These are phyloP conservation scores for Aechmea fasciata DNA, from an alignment of 176 grass and related monocot genomes.

Conservation along the genomic window DNA sequence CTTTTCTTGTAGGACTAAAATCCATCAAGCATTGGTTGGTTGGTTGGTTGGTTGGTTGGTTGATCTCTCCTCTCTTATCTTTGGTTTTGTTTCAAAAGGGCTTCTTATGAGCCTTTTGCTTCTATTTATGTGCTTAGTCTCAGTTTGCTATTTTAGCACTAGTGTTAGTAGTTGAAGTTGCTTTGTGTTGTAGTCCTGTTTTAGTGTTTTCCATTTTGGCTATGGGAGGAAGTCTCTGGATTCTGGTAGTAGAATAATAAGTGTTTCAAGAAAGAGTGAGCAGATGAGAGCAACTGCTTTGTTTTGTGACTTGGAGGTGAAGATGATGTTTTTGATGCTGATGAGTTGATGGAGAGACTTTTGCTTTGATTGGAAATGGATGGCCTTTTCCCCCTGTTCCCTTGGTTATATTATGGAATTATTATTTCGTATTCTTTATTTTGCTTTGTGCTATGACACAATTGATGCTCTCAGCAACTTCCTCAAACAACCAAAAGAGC, in stretches of 20 bases:
- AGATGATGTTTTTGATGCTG: not conserved
- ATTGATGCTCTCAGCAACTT: not conserved
- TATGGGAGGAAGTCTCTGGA: not conserved
- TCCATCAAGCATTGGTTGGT: not conserved
- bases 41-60: conserved; percentile 1
- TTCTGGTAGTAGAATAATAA: not conserved
- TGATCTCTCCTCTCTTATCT: not conserved
- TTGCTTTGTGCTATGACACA: not conserved
- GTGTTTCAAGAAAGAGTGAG: not conserved
- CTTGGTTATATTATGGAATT: not conserved
- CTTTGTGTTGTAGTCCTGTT: not conserved
- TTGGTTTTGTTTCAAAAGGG: not conserved
- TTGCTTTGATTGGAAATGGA: conserved; percentile 1
- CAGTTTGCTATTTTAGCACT: not conserved
- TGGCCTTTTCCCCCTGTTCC: not conserved
- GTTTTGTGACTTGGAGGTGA: not conserved
- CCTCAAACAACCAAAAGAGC: not conserved
- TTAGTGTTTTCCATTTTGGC: not conserved
- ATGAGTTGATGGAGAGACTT: not conserved
- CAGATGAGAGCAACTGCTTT: not conserved
- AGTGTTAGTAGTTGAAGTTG: not conserved
- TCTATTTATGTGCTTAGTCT: not conserved
- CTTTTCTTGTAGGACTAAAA: not conserved
- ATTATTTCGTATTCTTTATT: not conserved
- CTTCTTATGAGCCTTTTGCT: not conserved